A percentile compares a stretch with the other conserved stretches of the same genome.
phyloP scores from a whole-genome alignment of 1,139 yeast species.

The Kluyveromyces sp. region DNA sequence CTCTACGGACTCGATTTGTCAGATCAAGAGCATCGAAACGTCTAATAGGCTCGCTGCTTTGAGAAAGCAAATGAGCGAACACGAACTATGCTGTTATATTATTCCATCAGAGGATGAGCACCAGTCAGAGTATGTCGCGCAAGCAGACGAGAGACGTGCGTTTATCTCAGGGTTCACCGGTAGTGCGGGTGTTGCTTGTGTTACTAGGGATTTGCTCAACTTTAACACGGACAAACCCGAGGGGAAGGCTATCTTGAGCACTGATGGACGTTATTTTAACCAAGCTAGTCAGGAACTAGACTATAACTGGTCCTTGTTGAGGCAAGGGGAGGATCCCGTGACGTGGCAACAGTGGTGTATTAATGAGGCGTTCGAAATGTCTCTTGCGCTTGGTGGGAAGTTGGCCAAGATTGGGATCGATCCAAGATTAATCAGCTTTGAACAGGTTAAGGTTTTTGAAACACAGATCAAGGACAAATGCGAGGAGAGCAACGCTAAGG shows the following conservation, averaged over 20 bases:
- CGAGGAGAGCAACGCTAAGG: constrained; percentile 34
- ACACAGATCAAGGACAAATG: constrained; percentile 28
- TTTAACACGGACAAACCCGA: constrained; percentile 33
- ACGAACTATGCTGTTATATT: constrained; percentile 67
- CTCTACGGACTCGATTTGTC: constrained; percentile 33
- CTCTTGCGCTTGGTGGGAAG: constrained; percentile 34
- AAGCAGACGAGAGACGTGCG: constrained; percentile 73
- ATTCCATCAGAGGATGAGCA: constrained; percentile 93
- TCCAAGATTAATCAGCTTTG: constrained; percentile 60
- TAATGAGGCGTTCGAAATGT: constrained; percentile 51
- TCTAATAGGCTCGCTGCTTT: constrained; percentile 52
- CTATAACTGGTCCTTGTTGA: constrained; percentile 77
- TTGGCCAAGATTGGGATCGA: constrained; percentile 40
- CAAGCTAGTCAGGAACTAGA: constrained; percentile 89
- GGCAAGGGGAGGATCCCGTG: constrained; percentile 70
- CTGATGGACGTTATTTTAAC: constrained; percentile 90
- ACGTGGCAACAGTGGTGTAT: constrained; percentile 89
- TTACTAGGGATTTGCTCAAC: constrained; percentile 57
- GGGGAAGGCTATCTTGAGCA: constrained; percentile 68
- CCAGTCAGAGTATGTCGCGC: constrained; percentile 81
- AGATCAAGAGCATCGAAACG: constrained; percentile 44
- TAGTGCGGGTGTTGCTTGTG: constrained; percentile 87
- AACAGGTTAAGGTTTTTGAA: constrained; percentile 34
- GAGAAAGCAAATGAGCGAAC: constrained; percentile 56
- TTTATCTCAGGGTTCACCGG: constrained; percentile 91